phyloP scores from a whole-genome alignment of 2,329 filamentous ascomycete genomes.

The Fusarium hostae region DNA sequence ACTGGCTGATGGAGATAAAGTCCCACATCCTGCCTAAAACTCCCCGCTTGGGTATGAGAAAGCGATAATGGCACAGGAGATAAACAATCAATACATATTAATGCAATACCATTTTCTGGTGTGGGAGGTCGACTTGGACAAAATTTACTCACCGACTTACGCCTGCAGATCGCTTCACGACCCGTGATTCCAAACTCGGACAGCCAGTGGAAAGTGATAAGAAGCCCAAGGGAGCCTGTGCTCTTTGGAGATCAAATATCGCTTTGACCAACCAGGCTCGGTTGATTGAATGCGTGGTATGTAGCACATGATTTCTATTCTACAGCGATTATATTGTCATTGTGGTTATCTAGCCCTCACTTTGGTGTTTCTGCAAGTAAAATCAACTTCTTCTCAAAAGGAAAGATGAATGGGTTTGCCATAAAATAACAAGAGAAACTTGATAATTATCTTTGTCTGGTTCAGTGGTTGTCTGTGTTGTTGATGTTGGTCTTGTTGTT shows the following conservation, averaged over 20 bases:
- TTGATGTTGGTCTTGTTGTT: not conserved
- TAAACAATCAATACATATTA: not conserved
- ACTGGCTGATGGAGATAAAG: conserved; percentile 2
- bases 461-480: not conserved
- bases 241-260: not conserved
- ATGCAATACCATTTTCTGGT: not conserved
- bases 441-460: not conserved
- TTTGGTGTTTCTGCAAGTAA: not conserved
- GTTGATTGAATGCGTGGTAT: not conserved
- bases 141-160: not conserved
- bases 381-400: not conserved
- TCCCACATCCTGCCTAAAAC: conserved; percentile 10
- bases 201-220: not conserved
- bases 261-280: not conserved
- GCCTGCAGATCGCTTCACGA: not conserved
- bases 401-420: not conserved
- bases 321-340: not conserved
- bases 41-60: not conserved
- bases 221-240: not conserved
- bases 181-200: not conserved
- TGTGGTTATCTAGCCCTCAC: not conserved
- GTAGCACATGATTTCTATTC: conserved; percentile 6
- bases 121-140: not conserved
- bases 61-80: not conserved
- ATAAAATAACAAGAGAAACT: not conserved